Evolutionary conservation across 176 grass and related monocot species (phyloP), one percentile per base, ranked within the genome.

Genomic region (Triticum timopheevii): DNA sequence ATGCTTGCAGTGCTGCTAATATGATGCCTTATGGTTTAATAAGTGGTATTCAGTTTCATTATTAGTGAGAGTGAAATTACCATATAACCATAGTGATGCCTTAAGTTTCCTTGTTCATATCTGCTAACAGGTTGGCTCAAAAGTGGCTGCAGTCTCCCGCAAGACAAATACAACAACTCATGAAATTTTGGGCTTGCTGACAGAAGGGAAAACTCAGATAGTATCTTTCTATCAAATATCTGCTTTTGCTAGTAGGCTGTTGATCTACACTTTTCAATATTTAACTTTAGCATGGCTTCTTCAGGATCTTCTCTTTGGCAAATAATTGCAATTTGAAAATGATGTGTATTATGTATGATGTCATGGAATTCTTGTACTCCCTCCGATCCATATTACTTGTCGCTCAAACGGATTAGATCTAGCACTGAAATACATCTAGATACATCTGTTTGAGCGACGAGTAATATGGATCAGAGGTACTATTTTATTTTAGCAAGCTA

Each of bases 101-200:
- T 87, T 16, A 80, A 80, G 80, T 81, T 81, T 4, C 19, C 36
- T 64, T 77, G 7, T 61, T 81, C 8, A 15, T 84, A 81, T 80
- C 56, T 80, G 4, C 27, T 84, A 79, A 73, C 88, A 96, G 96
- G 96, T 96, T 61, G 96, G 92, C 81, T 90, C 88, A 85, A 98
- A 98, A 88, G 96, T 98, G 44, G 69, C 93, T 66, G 96, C 96
- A 58, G 96, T 98, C 30, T 98, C 96, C 79, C 86, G 92, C 81
- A 98, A 98, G 87, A 98, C 96, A 74, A 98, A 98, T 88, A 98
- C 96, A 82, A 98, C 96, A 19, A 96, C 92, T 61, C 96, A 94
- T 67, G 96, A 98, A 88, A 84, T 94, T 83, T 92, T 98, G 68
- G 96, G 96, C 44, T 92, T 91, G 62, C 89, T 96, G 80, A 98